Percentiles rank a stretch among this genome's conserved stretches.
Evolutionary conservation across 139 green algal species (phyloP).

Genomic region (Haematococcus lacustris): DNA sequence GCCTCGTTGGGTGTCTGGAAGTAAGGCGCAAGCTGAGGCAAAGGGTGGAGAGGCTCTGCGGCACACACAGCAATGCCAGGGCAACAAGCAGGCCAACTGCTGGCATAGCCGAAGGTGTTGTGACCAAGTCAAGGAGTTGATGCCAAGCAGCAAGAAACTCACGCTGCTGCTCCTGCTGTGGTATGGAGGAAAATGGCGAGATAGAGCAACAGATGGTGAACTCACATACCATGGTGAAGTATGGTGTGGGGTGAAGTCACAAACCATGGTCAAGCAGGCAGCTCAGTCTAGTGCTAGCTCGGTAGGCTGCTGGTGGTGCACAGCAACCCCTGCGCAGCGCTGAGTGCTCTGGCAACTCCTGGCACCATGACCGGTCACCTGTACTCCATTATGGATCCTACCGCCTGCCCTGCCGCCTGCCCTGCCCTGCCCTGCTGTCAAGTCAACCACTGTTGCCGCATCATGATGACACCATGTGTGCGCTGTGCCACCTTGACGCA

Average conservation of each 20-base stretch:
- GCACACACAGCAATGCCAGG: no score
- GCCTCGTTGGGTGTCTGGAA: not conserved
- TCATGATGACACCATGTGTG: not conserved
- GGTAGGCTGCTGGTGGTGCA: no score
- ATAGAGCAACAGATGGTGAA: not conserved
- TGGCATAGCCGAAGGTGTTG: not conserved
- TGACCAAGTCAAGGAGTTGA: not conserved
- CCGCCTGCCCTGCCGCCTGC: no score
- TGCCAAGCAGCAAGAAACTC: not conserved
- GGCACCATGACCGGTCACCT: no score
- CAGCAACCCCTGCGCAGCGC: no score
- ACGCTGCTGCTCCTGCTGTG: not conserved
- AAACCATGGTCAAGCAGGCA: no score
- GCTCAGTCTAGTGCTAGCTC: no score
- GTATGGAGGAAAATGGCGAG: not conserved
- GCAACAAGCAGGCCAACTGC: not conserved
- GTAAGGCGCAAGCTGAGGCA: not conserved
- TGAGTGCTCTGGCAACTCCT: no score
- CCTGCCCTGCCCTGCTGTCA: not conserved
- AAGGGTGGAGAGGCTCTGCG: not conserved
- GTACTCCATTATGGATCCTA: no score
- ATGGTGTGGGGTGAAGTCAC: no score
- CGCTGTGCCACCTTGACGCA: not conserved
- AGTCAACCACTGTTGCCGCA: not conserved
- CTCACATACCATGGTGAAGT: no score